Evolutionary conservation across 805 yeast genomes (phyloP).

Genomic region (Saccharomycopsis guyanensis): DNA sequence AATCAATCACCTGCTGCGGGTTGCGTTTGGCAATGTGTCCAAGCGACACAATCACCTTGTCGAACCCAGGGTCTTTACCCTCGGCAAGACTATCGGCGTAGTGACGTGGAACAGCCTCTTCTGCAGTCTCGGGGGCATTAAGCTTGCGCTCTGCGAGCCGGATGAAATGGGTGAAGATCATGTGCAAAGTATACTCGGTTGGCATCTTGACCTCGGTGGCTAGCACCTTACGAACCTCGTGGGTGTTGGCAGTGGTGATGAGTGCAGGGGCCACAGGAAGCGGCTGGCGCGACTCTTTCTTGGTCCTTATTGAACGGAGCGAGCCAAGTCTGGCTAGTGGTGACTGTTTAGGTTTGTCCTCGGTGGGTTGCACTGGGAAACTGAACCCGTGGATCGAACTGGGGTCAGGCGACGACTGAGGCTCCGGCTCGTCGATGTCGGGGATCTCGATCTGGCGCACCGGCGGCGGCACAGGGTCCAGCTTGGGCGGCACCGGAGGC

Average conservation of each 20-base stretch:
- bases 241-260: conserved; percentile 13
- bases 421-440: conserved; percentile 12
- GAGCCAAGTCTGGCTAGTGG: conserved; percentile 9
- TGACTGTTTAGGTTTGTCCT: background rate
- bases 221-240: conserved; percentile 28
- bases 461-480: background rate
- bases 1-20: conserved; percentile 94
- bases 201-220: conserved; percentile 60
- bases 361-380: conserved; percentile 7
- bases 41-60: conserved; percentile 72
- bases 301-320: background rate
- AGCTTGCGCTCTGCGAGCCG: conserved; percentile 87
- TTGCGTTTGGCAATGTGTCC: conserved; percentile 86
- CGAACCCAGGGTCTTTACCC: conserved; percentile 82
- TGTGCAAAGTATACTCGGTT: conserved; percentile 88
- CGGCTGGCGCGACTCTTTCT: conserved; percentile 1
- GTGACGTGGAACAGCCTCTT: conserved; percentile 1
- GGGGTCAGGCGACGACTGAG: background rate
- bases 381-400: conserved; percentile 3
- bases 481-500: background rate
- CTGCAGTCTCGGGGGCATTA: conserved; percentile 27
- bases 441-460: conserved; percentile 19
- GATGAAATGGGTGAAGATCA: conserved; percentile 90
- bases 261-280: background rate
- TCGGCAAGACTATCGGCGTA: conserved; percentile 68